Percentiles rank a stretch among this genome's conserved stretches.
phyloP scores from a whole-genome alignment of 352 stramenopile genomes.

The Phytophthora boehmeriae region DNA sequence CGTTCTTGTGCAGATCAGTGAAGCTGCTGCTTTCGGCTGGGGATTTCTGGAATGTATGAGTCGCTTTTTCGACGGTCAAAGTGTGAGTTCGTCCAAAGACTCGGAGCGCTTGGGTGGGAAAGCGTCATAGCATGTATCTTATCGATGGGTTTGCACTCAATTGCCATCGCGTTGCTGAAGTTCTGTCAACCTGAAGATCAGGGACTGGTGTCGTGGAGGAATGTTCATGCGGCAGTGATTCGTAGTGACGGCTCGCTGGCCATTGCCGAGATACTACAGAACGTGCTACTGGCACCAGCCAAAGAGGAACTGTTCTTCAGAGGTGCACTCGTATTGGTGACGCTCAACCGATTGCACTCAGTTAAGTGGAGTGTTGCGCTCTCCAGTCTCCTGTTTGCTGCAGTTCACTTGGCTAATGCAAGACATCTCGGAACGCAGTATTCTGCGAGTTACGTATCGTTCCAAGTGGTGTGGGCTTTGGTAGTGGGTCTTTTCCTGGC shows the following conservation, averaged over 20 bases:
- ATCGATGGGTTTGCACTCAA: conserved; percentile 24
- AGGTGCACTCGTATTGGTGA: conserved; percentile 48
- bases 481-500: conserved; percentile 56
- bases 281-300: conserved; percentile 47
- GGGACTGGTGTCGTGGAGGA: conserved; percentile 30
- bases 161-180: conserved; percentile 7
- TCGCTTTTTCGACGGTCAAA: conserved; percentile 42
- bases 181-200: conserved; percentile 17
- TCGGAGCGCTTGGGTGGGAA: conserved; percentile 16
- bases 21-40: conserved; percentile 28
- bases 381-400: conserved; percentile 52
- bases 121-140: conserved; percentile 6
- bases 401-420: conserved; percentile 52
- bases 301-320: conserved; percentile 77
- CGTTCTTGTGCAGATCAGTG: conserved; percentile 13
- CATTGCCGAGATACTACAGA: conserved; percentile 20
- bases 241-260: conserved; percentile 14
- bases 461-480: conserved; percentile 49
- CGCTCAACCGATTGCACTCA: conserved; percentile 46
- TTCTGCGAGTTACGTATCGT: conserved; percentile 36
- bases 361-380: conserved; percentile 27
- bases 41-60: conserved; percentile 34
- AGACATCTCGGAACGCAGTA: conserved; percentile 27
- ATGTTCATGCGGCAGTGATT: conserved; percentile 19
- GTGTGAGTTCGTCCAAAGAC: conserved; percentile 14